Evolutionary conservation across 768 basidiomycete genomes (phyloP).

Genomic region (Ephemerocybe angulata): DNA sequence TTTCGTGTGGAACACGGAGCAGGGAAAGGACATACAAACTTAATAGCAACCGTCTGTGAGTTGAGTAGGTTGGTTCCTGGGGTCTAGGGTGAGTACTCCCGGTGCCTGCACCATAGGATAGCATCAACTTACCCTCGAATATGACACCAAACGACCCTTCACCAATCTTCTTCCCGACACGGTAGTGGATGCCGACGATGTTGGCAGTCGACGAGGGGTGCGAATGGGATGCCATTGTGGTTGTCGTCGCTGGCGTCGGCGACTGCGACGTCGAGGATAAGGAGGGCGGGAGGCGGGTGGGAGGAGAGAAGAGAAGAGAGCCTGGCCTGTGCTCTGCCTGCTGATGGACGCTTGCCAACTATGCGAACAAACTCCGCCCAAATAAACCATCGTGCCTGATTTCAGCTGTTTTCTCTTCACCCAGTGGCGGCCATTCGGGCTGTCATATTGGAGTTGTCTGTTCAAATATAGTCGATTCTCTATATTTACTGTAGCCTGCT

Average conservation of each 20-base stretch:
- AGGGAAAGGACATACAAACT: slow-evolving; percentile 75
- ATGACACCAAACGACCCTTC: slow-evolving; percentile 98
- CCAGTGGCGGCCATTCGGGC: too few relatives aligned
- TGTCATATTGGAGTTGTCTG: too few relatives aligned
- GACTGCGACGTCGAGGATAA: slow-evolving; percentile 13
- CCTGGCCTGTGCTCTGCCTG: slow-evolving; percentile 10
- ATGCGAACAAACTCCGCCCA: slow-evolving; percentile 31
- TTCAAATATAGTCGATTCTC: slow-evolving; percentile 6
- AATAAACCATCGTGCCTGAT: slow-evolving; percentile 13
- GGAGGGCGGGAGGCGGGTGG: slow-evolving; percentile 21
- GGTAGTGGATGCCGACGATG: slow-evolving; percentile 94
- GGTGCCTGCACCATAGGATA: not conserved
- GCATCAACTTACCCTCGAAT: slow-evolving; percentile 66
- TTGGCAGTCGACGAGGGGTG: slow-evolving; percentile 63
- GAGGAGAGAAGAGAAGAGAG: slow-evolving; percentile 23
- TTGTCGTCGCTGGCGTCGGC: slow-evolving; percentile 9
- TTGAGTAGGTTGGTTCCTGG: slow-evolving; percentile 96
- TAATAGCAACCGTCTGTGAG: slow-evolving; percentile 98
- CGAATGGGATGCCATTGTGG: slow-evolving; percentile 54
- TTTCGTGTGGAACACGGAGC: not conserved
- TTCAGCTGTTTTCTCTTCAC: not conserved
- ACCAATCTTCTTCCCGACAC: slow-evolving; percentile 98
- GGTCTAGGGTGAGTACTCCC: slow-evolving; percentile 2
- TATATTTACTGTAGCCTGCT: not conserved
- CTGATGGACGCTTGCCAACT: slow-evolving; percentile 11